Base-by-base conservation (phyloP, 257 asterid genomes). In the Sherardia arvensis region DNA sequence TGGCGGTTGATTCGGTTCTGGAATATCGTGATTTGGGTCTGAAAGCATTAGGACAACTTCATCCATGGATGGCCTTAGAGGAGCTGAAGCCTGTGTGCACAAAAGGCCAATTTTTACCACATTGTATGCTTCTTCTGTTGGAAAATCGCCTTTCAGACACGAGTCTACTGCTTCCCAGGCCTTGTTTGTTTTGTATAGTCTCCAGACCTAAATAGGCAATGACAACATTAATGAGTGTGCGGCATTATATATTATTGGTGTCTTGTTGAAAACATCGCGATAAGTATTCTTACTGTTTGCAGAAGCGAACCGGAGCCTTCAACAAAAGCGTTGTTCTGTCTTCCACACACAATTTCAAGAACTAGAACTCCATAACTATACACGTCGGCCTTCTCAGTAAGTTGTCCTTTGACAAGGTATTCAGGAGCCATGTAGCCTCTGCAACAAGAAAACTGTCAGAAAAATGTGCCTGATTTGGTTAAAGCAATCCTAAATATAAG, bases 401-500 rank as follows among this genome's bases (percentile, higher is more conserved):
- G 82, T 62, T 92, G 97, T 54, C 98, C 97, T 76, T 85, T 85
- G 5, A 87, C 93, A 40, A 92, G 80, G 79, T 92, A 92, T 72
- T 88, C 98, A 2, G 98, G 97, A 48, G 97, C 98, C 98, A 89
- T 92, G 53, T 92, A 92, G 28, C 99, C 99, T 61, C 97, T 92
- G 89, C 76, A 45, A 56, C 21, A 55, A 8, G 6, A 17, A 22
- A 56, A 64, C 17, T 0, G 21, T 43, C 51, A 43, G 51, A 17
- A 43, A 43, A 43, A 33, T 33, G 12, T 33, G 40, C 40, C 40
- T 38, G 14, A 0, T 38, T 9, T n/a, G 11, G 47, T 3, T 33
- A 10, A 38, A 11, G 0, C 47, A 43, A 43, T 43, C 21, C n/a
- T 43, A 43, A 2, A 15, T 4, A 43, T 4, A 3, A 15, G 2